Base-by-base conservation (phyloP, 169 alveolate genomes). In the Besnoitia besnoiti region DNA sequence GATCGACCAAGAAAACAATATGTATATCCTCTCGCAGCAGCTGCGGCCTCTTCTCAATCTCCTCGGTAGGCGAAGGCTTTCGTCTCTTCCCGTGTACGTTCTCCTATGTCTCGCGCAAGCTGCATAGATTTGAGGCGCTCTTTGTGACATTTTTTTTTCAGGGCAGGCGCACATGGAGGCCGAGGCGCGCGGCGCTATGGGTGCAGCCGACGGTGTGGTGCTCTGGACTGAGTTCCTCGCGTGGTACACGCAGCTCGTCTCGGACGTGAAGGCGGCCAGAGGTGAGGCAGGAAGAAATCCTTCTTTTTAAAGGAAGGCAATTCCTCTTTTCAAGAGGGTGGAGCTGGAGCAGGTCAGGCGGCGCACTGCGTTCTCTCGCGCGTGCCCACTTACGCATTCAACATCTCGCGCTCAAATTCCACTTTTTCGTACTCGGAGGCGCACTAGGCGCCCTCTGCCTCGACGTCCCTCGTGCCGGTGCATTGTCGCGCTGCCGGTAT, bases 181-280 rank as follows among this genome's bases (percentile, higher is more conserved):
- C n/a, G 80, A 67, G 80, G 80, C 80, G 80, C 40, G 42, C 2
- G 46, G 80, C 40, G 44, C 80, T 1, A 67, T 35, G 42, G 42
- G 80, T 1, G 80, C 75, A 8, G 89, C 89, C 30, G 89, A 82
- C 42, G 89, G 73, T 19, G 89, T 82, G 33, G 89, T 82, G 4
- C 27, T 82, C 37, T 49, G 33, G 39, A 82, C 49, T 12, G 89
- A 82, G 24, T 82, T 40, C 21, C 89, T 82, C 42, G 42, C n/a
- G 19, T 82, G 89, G 89, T 82, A 77, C 85, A 40, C 49, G 51
- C 46, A 39, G 37, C 37, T 40, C 0, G 30, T 77, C 55, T 14
- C 14, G 85, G 46, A 21, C 35, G 7, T 47, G 42, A 44, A n/a
- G 46, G 0, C 89, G 10, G 75, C 33, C 75, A 30, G 75, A 47